Evolutionary conservation across 306 rosid species (phyloP), one percentile per base, ranked within the genome.

Genomic region (Quercus alba): DNA sequence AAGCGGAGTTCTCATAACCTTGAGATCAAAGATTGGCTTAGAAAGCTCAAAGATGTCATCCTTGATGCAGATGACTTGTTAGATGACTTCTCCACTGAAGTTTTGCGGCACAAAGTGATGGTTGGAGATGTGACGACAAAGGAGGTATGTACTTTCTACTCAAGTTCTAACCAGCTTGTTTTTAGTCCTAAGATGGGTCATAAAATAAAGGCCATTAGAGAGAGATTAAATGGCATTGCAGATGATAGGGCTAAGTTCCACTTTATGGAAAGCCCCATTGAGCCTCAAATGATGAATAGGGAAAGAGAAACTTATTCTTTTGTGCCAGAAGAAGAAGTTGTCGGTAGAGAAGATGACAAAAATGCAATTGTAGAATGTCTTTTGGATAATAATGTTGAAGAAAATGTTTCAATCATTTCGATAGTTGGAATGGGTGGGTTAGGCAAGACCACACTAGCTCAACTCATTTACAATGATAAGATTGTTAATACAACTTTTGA

Each of bases 391-490:
- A 2, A 1, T 67, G 30, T 1, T 31, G 49, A 14, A 21, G 46
- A 67, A 14, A 67, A 66, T 73, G n/a, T 58, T 51, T 69, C 77
- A 0, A 4, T 23, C 0, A 20, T 75, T 75, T 38, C 44, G 44
- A 38, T 38, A 38, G 44, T 38, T 38, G 44, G 44, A 6, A 38
- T 38, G 44, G 44, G 57, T 79, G 84, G 80, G 20, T 20, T 81
- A 28, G 84, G 84, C 2, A 81, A 81, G 76, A 81, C 80, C 14
- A 33, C 80, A 38, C 72, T 75, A 25, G 84, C 84, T 68, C 84
- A 57, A 33, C 71, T 70, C 1, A 21, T 78, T 1, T 78, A 57
- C 21, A 70, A 70, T 44, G 49, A 78, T 70, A 44, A 10, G 12
- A 4, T 9, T 8, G 30, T 26, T 1, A 15, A 6, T 1, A 41